Conservation (phyloP, 1,284 basidiomycete genomes). For the Caloboletus firmus region DNA sequence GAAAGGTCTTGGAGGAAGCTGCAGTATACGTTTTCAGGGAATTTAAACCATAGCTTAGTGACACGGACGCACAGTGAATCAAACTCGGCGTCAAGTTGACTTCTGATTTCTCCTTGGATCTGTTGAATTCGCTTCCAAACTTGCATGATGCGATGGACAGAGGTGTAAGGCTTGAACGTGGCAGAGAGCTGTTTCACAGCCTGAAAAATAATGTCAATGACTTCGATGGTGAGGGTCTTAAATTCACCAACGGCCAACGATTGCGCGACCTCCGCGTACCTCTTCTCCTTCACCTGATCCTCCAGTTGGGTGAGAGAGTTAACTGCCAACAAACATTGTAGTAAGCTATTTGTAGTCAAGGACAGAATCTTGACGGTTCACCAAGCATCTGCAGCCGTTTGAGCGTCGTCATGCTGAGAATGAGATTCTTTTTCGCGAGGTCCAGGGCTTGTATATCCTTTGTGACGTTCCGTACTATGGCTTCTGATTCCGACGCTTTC, state of each 20-base stretch:
- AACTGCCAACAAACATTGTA: slow-evolving; percentile 45
- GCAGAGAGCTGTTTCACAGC: slow-evolving; percentile 85
- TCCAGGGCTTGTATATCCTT: slow-evolving; percentile 96
- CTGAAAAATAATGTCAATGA: slow-evolving; percentile 39
- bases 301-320: slow-evolving; percentile 83
- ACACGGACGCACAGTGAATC: slow-evolving; percentile 74
- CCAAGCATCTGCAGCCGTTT: slow-evolving; percentile 94
- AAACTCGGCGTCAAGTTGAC: slow-evolving; percentile 84
- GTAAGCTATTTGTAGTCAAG: neutral
- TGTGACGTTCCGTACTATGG: slow-evolving; percentile 93
- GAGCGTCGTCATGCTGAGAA: slow-evolving; percentile 85
- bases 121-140: slow-evolving; percentile 79
- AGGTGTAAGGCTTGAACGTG: slow-evolving; percentile 74
- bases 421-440: slow-evolving; percentile 91
- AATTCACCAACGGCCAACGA: slow-evolving; percentile 63
- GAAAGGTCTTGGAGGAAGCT: slow-evolving; percentile 81
- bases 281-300: slow-evolving; percentile 72
- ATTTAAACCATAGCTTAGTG: neutral
- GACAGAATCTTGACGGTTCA: slow-evolving; percentile 39
- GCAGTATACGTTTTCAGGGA: slow-evolving; percentile 1
- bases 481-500: slow-evolving; percentile 94
- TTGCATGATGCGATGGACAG: slow-evolving; percentile 73
- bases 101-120: slow-evolving; percentile 73
- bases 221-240: neutral
- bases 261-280: slow-evolving; percentile 82